A percentile compares a stretch with the other conserved stretches of the same genome.
phyloP scores from a whole-genome alignment of 768 basidiomycete species.

The Macrocybe gigantea region DNA sequence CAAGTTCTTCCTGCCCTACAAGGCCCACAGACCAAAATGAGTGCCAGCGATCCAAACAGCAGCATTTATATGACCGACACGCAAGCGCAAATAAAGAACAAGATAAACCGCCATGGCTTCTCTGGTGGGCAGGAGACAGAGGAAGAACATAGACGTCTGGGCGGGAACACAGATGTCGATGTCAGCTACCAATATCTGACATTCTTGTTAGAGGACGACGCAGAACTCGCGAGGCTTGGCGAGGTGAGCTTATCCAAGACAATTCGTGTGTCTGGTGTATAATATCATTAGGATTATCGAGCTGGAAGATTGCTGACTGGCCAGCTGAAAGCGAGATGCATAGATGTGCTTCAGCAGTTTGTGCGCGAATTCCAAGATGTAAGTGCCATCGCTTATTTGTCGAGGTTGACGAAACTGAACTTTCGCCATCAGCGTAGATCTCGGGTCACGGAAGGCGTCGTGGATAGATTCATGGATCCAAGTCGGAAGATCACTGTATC shows the following conservation, averaged over 20 bases:
- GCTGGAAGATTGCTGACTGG: constrained; percentile 84
- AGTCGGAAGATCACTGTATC: constrained; percentile 68
- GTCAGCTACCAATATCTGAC: constrained; percentile 92
- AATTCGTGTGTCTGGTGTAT: background rate
- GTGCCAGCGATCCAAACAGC: constrained; percentile 88
- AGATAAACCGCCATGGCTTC: constrained; percentile 94
- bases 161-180: constrained; percentile 93
- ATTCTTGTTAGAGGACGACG: constrained; percentile 95
- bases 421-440: constrained; percentile 56
- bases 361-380: constrained; percentile 83
- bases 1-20: constrained; percentile 97
- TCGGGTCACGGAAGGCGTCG: constrained; percentile 71
- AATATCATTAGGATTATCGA: constrained; percentile 72
- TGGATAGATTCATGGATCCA: constrained; percentile 76
- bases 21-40: constrained; percentile 99
- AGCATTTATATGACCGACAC: constrained; percentile 97
- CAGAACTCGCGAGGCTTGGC: constrained; percentile 71
- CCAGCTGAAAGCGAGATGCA: constrained; percentile 86
- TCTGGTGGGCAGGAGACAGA: constrained; percentile 94
- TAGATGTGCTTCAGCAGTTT: constrained; percentile 74
- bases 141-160: constrained; percentile 84
- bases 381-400: constrained; percentile 1
- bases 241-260: constrained; percentile 42
- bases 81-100: constrained; percentile 91
- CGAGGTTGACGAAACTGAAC: constrained; percentile 4